These are phyloP conservation scores for Allium sativum DNA, from an alignment of 106 monocot genomes.

Conservation along the genomic window DNA sequence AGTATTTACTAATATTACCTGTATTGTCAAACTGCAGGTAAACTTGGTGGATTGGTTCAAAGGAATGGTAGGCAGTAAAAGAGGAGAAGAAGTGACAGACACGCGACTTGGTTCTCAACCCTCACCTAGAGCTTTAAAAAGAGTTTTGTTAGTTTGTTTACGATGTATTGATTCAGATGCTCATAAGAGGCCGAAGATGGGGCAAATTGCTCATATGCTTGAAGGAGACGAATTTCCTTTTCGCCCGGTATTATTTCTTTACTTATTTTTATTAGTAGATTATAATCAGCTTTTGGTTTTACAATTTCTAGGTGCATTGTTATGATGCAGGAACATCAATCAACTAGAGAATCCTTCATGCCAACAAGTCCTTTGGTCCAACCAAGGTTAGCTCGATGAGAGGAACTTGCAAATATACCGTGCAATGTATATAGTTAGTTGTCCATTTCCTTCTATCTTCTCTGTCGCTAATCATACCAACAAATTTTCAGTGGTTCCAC, in stretches of 20 bases:
- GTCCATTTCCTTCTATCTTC: too few species aligned
- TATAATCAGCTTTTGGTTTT: too few species aligned
- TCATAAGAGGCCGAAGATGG: slow-evolving; percentile 67
- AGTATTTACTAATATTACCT: background rate
- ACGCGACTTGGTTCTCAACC: slow-evolving; percentile 39
- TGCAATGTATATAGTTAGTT: too few species aligned
- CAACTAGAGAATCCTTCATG: too few species aligned
- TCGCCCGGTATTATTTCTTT: slow-evolving; percentile 31
- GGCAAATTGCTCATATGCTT: slow-evolving; percentile 83
- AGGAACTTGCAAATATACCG: too few species aligned
- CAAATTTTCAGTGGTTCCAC: background rate
- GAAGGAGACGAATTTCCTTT: slow-evolving; percentile 85
- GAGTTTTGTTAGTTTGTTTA: slow-evolving; percentile 60
- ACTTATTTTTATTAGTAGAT: too few species aligned
- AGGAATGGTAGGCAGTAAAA: slow-evolving; percentile 54
- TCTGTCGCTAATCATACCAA: too few species aligned
- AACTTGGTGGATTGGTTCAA: slow-evolving; percentile 94
- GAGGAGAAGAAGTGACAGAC: slow-evolving; percentile 65
- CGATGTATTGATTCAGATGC: slow-evolving; percentile 70
- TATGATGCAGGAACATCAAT: too few species aligned
- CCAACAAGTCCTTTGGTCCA: too few species aligned
- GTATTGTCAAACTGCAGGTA: slow-evolving; percentile 29
- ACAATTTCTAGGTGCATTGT: too few species aligned
- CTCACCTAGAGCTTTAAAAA: slow-evolving; percentile 51
- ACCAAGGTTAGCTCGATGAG: too few species aligned